These are phyloP conservation scores for Taphrina communis DNA, from an alignment of 1,139 yeast species.

Conservation along the genomic window DNA sequence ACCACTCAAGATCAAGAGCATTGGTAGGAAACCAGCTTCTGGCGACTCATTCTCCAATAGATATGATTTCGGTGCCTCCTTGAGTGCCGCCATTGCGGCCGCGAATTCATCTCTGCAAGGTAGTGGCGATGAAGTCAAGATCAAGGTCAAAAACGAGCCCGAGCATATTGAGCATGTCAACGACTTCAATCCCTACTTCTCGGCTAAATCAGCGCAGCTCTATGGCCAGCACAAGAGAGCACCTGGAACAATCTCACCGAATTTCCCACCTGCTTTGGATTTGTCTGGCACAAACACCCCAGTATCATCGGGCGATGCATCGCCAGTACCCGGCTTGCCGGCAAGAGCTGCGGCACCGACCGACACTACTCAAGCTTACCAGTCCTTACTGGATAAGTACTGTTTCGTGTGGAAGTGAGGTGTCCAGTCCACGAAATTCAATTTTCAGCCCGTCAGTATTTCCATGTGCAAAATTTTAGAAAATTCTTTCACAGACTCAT, in stretches of 20 bases:
- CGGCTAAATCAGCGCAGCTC: conserved; percentile 13
- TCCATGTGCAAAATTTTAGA: too few relatives aligned
- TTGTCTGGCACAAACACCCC: conserved; percentile 21
- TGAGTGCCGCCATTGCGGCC: conserved; percentile 42
- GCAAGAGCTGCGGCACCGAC: neutral
- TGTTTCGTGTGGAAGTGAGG: conserved; percentile 32
- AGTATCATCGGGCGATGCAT: conserved; percentile 32
- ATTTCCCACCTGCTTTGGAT: conserved; percentile 32
- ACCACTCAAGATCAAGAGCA: conserved; percentile 19
- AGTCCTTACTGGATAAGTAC: conserved; percentile 31
- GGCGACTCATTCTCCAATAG: conserved; percentile 39
- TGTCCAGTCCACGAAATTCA: too few relatives aligned
- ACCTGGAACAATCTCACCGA: conserved; percentile 33
- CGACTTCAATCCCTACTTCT: conserved; percentile 31
- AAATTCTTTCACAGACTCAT: too few relatives aligned
- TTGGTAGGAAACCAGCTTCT: neutral
- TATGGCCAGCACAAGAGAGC: neutral
- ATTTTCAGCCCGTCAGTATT: neutral
- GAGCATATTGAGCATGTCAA: conserved; percentile 16
- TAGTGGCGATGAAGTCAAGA: conserved; percentile 29
- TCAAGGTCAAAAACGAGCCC: neutral
- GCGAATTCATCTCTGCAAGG: conserved; percentile 36
- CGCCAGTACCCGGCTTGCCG: conserved; percentile 32
- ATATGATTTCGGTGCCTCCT: conserved; percentile 41
- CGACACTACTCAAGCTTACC: conserved; percentile 28